Percentiles rank a stretch among this genome's conserved stretches.
These are phyloP conservation scores for Fusarium sp. DNA, from an alignment of 2,329 filamentous ascomycete genomes.

Conservation along the genomic window DNA sequence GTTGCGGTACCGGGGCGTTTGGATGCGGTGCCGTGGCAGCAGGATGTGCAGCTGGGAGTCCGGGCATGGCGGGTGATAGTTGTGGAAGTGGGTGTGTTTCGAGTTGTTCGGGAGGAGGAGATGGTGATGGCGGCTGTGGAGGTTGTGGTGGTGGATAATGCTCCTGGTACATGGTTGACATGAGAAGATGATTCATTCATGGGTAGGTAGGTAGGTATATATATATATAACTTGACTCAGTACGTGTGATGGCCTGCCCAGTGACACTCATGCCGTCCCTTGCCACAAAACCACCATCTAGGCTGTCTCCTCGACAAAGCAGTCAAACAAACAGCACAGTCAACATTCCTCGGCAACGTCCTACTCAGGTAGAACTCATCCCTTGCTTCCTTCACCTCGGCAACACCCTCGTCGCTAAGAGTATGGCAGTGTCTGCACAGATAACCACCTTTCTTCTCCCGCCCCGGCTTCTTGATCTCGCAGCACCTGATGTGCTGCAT, in stretches of 20 bases:
- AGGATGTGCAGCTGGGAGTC: slow-evolving; percentile 30
- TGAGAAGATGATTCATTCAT: no score
- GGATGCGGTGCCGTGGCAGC: slow-evolving; percentile 28
- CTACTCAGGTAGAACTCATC: slow-evolving; percentile 9
- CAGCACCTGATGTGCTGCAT: slow-evolving; percentile 19
- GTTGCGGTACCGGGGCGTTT: slow-evolving; percentile 24
- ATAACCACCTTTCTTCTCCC: not conserved
- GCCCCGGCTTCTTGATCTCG: not conserved
- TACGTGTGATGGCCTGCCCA: slow-evolving; percentile 21
- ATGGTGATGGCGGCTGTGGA: slow-evolving; percentile 29
- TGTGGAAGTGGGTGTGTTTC: slow-evolving; percentile 40
- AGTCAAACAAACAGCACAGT: slow-evolving; percentile 14
- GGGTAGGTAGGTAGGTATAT: no score
- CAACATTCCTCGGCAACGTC: slow-evolving; percentile 1
- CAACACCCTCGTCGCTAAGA: not conserved
- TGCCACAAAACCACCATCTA: slow-evolving; percentile 24
- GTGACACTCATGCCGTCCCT: slow-evolving; percentile 22
- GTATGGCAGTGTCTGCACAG: slow-evolving; percentile 2
- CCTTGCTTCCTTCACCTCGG: slow-evolving; percentile 1
- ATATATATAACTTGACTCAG: not conserved
- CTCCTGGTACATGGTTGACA: not conserved
- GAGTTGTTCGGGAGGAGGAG: slow-evolving; percentile 12
- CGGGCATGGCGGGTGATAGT: slow-evolving; percentile 25
- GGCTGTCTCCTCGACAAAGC: not conserved
- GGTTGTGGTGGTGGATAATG: slow-evolving; percentile 24